Base-by-base conservation (phyloP, 192 early-diverging fungal genomes). In the Backusella luteola region DNA sequence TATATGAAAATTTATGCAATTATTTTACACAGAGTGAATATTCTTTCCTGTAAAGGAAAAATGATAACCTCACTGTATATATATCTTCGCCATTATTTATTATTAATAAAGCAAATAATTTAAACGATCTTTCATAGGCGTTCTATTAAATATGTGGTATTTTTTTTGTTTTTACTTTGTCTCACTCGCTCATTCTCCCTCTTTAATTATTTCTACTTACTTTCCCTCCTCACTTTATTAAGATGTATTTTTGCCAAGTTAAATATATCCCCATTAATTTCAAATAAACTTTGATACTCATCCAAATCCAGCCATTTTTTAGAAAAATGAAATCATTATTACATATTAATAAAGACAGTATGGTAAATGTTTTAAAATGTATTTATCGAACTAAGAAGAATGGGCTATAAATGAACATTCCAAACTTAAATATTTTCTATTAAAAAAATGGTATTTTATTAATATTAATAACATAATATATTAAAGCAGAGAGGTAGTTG, bases 361-460 rank as follows among this genome's bases (percentile, higher is more conserved):
- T 29, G 56, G 32, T 23, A 23, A 63, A 29, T 26, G 23, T 26
- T 26, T 23, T 59, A 26, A 59, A 26, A 26, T n/a, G 2, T 32
- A 53, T n/a, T 21, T 11, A 9, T 23, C 4, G 21, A 56, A 21
- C 11, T 15, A 21, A 53, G 52, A 53, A 53, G 17, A 53, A 53
- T 53, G 52, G 19, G 19, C 23, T 53, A 53, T 53, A 53, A 56
- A 59, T 63, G 23, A 63, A 63, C 56, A 63, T 63, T 63, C 56
- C 56, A 63, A 63, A 63, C 56, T 11, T 63, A 63, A 63, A 63
- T 63, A 29, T 63, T 63, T 49, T 63, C n/a, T 63, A 63, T 63
- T 63, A 63, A 63, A 29, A 63, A 56, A 23, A 23, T 6, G 19
- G 19, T 56, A 23, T 56, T 23, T 56, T 56, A 56, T 56, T 56